Percentiles rank a stretch among this genome's conserved stretches.
phyloP scores from a whole-genome alignment of 768 basidiomycete species.

The Kwoniella dejecticola region DNA sequence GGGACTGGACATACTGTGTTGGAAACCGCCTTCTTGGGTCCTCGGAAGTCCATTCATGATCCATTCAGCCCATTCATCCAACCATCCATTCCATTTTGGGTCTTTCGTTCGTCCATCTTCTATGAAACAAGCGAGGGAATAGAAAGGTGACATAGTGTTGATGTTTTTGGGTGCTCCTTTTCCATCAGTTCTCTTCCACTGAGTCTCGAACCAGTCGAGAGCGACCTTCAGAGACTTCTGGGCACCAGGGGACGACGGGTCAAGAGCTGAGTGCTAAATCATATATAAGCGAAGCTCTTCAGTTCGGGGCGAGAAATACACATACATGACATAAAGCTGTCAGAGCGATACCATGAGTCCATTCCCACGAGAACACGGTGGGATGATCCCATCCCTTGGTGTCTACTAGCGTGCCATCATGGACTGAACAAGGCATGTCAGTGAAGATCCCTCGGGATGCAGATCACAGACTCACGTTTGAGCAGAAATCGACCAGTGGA shows the following conservation, averaged over 20 bases:
- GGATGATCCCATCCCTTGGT: slow-evolving; percentile 62
- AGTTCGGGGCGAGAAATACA: not conserved
- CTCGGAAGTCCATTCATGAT: slow-evolving; percentile 63
- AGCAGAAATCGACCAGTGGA: slow-evolving; percentile 62
- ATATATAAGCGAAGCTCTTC: not conserved
- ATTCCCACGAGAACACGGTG: slow-evolving; percentile 60
- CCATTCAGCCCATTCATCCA: slow-evolving; percentile 56
- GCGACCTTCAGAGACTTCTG: slow-evolving; percentile 57
- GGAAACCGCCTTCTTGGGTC: slow-evolving; percentile 44
- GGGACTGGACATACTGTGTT: slow-evolving; percentile 42
- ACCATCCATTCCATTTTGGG: slow-evolving; percentile 44
- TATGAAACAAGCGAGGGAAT: slow-evolving; percentile 40
- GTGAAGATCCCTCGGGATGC: not conserved
- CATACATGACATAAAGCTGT: slow-evolving; percentile 48
- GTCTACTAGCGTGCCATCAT: slow-evolving; percentile 62
- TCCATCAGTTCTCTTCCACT: slow-evolving; percentile 57
- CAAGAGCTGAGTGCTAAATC: slow-evolving; percentile 54
- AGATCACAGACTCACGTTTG: slow-evolving; percentile 38
- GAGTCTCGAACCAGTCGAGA: slow-evolving; percentile 61
- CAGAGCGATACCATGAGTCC: slow-evolving; percentile 53
- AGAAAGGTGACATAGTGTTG: slow-evolving; percentile 64
- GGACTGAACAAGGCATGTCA: slow-evolving; percentile 41
- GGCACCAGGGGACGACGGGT: slow-evolving; percentile 26
- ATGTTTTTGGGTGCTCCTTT: slow-evolving; percentile 64
- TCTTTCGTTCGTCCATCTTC: slow-evolving; percentile 35